Percentiles rank a stretch among this genome's conserved stretches.
Evolutionary conservation across 805 yeast genomes (phyloP).

Genomic region (Teunomyces pallodes): DNA sequence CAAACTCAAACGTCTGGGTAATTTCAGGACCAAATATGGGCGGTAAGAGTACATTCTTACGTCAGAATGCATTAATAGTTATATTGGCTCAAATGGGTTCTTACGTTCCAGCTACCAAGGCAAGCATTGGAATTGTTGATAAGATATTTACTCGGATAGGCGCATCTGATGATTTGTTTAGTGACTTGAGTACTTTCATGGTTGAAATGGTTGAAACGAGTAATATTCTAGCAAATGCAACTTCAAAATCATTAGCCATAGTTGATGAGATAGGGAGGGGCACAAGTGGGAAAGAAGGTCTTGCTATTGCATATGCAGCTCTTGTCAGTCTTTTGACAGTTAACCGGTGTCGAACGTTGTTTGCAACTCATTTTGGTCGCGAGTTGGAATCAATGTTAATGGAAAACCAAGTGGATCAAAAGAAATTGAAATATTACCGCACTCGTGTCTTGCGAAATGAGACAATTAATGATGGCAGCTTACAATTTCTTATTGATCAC

Average conservation of each 20-base stretch:
- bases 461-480: conserved; percentile 7
- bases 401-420: conserved; percentile 25
- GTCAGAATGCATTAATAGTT: conserved; percentile 48
- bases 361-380: conserved; percentile 79
- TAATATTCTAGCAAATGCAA: conserved; percentile 31
- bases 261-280: conserved; percentile 59
- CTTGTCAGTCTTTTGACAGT: conserved; percentile 50
- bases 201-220: conserved; percentile 48
- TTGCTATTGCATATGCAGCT: conserved; percentile 80
- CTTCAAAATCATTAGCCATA: conserved; percentile 41
- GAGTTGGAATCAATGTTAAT: conserved; percentile 38
- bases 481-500: conserved; percentile 49
- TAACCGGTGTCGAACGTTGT: conserved; percentile 70
- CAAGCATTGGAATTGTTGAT: conserved; percentile 47
- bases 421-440: conserved; percentile 25
- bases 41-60: conserved; percentile 53
- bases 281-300: conserved; percentile 72
- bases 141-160: conserved; percentile 46
- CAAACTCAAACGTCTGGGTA: conserved; percentile 16
- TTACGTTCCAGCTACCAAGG: conserved; percentile 49
- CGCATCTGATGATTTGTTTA: conserved; percentile 29
- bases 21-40: conserved; percentile 45
- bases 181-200: conserved; percentile 46
- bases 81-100: conserved; percentile 54
- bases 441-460: conserved; percentile 30